A percentile compares a stretch with the other conserved stretches of the same genome.
Evolutionary conservation across 2,329 filamentous ascomycete species (phyloP).

Genomic region (Sporothrix euskadiensis): DNA sequence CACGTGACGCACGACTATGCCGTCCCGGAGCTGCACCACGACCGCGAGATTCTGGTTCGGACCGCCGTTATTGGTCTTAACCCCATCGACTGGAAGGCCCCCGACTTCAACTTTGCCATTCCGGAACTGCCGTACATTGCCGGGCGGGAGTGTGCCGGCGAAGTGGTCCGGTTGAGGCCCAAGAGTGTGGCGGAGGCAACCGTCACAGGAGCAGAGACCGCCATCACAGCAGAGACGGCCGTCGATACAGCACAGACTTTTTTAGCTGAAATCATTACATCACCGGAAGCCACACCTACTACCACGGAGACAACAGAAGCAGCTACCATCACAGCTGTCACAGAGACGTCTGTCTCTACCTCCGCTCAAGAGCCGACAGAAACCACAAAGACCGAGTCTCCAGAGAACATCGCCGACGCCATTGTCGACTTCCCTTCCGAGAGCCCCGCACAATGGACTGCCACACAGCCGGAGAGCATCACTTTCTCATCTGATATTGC

Average conservation of each 20-base stretch:
- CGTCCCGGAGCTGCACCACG: slow-evolving; percentile 35
- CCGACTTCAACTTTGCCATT: slow-evolving; percentile 70
- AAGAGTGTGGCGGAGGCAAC: neutral
- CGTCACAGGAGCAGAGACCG: too few species aligned
- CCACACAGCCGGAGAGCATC: neutral
- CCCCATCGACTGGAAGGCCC: slow-evolving; percentile 74
- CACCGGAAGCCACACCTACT: too few species aligned
- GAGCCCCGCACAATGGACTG: neutral
- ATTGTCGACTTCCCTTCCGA: neutral
- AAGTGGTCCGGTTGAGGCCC: slow-evolving; percentile 51
- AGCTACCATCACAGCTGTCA: neutral
- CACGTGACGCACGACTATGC: slow-evolving; percentile 37
- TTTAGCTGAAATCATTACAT: too few species aligned
- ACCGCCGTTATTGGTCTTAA: slow-evolving; percentile 69
- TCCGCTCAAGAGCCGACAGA: too few species aligned
- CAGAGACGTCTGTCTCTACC: neutral
- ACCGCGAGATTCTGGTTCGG: slow-evolving; percentile 61
- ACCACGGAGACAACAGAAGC: neutral
- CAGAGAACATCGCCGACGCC: neutral
- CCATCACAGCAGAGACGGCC: too few species aligned
- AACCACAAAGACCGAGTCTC: neutral
- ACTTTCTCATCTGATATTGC: neutral
- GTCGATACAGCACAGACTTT: too few species aligned
- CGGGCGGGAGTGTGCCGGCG: slow-evolving; percentile 68
- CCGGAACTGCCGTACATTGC: slow-evolving; percentile 68